Conservation (phyloP, 768 basidiomycete genomes). For the Cystobasidium ongulense region DNA sequence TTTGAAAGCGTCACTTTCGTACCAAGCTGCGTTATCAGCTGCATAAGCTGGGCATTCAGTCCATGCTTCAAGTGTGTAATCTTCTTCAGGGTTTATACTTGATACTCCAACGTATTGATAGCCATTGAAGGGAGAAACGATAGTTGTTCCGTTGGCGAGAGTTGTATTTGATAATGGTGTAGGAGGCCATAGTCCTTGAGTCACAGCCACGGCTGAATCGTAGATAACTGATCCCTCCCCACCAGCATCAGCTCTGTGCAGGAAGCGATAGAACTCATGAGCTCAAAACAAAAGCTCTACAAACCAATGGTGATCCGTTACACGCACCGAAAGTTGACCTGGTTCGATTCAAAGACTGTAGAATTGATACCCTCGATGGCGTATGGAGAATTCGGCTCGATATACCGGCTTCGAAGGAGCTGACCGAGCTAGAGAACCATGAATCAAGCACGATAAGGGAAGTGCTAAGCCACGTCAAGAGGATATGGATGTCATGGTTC, state of each 20-base stretch:
- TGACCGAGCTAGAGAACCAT: slow-evolving; percentile 7
- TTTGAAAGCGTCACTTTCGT: slow-evolving; percentile 49
- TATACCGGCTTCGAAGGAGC: slow-evolving; percentile 20
- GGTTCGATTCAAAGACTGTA: not conserved
- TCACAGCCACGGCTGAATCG: slow-evolving; percentile 59
- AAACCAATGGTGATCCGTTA: not conserved
- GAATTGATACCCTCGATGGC: slow-evolving; percentile 13
- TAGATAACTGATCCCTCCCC: slow-evolving; percentile 62
- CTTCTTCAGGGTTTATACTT: slow-evolving; percentile 29
- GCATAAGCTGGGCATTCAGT: slow-evolving; percentile 40
- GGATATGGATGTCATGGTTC: no score
- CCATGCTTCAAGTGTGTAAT: slow-evolving; percentile 32
- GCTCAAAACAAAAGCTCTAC: not conserved
- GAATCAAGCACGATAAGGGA: not conserved
- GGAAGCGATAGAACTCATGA: not conserved
- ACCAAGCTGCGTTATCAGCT: slow-evolving; percentile 48
- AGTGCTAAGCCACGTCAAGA: no score
- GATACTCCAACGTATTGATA: slow-evolving; percentile 67
- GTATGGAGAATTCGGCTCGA: slow-evolving; percentile 5
- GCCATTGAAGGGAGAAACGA: slow-evolving; percentile 57
- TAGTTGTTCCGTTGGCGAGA: slow-evolving; percentile 59
- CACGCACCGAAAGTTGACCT: slow-evolving; percentile 50
- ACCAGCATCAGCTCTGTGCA: slow-evolving; percentile 44
- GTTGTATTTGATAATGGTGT: slow-evolving; percentile 54
- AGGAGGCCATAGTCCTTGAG: slow-evolving; percentile 62